Evolutionary conservation across 371 early-diverging fungal species (phyloP), one percentile per base, ranked within the genome.

Genomic region (Funneliformis caledonium): DNA sequence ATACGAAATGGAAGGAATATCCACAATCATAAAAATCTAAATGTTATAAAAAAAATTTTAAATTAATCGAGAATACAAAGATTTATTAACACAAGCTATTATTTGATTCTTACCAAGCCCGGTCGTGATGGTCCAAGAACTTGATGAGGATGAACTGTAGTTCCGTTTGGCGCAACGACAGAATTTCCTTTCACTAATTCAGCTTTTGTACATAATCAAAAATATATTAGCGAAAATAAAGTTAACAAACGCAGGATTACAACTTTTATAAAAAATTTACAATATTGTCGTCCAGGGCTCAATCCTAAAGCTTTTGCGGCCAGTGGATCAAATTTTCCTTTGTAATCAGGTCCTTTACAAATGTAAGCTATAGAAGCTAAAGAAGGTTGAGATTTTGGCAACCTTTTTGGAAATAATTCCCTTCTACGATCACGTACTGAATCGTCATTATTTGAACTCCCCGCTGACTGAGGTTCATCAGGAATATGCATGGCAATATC

Each of bases 271-370:
- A 37, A 68, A 37, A 68, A 3, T 83, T 83, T 82, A 74, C 95
- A 91, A 86, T 89, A 95, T 7, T 88, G 73, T 0, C 90, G 93
- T 0, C 97, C 97, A 0, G 91, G 91, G 62, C 86, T 86, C 0
- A 98, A 85, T 1, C 96, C 97, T 1, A 97, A 88, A n/a, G 83
- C 89, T 45, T 85, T 31, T 0, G 98, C 98, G 0, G 91, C 92
- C 12, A 89, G 74, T 12, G 89, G 86, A 80, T 96, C 89, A 84
- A 98, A 97, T 82, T 95, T 97, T 14, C 98, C 97, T 0, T 91
- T 91, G 16, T 93, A 88, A 2, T 85, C 88, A 0, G 95, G 92
- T 0, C 96, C 95, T 72, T 91, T 91, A 82, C 93, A 92, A 19
- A 97, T 91, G 81, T 94, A 97, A 50, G 91, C 90, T 59, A 94